A percentile compares a stretch with the other conserved stretches of the same genome.
phyloP scores from a whole-genome alignment of 1,284 basidiomycete species.

The Austroboletus niveus region DNA sequence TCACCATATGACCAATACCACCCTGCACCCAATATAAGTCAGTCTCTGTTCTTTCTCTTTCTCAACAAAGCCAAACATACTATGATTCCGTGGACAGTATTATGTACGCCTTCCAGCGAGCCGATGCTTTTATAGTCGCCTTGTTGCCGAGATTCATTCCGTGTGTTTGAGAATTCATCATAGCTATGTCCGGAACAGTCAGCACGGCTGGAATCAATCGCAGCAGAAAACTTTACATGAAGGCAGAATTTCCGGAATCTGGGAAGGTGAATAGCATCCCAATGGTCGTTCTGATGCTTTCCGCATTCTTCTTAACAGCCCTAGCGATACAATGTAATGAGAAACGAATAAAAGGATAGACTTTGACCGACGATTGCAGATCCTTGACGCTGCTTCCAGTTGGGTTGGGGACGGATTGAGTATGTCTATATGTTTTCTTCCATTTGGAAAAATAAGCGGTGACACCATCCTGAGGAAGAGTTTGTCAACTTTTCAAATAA shows the following conservation, averaged over 20 bases:
- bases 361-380: slow-evolving; percentile 15
- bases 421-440: slow-evolving; percentile 16
- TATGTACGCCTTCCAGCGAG: slow-evolving; percentile 19
- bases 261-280: slow-evolving; percentile 20
- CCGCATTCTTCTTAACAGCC: slow-evolving; percentile 10
- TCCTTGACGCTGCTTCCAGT: slow-evolving; percentile 8
- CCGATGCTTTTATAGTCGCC: slow-evolving; percentile 7
- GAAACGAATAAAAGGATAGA: neutral
- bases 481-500: neutral
- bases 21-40: slow-evolving; percentile 9
- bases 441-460: slow-evolving; percentile 19
- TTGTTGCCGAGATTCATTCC: slow-evolving; percentile 16
- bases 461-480: slow-evolving; percentile 2
- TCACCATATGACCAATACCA: slow-evolving; percentile 24
- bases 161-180: slow-evolving; percentile 24
- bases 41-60: neutral
- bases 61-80: slow-evolving; percentile 7
- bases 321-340: slow-evolving; percentile 8
- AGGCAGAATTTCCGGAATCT: slow-evolving; percentile 6
- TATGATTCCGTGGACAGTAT: slow-evolving; percentile 13
- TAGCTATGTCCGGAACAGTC: slow-evolving; percentile 11
- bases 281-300: slow-evolving; percentile 7
- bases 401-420: slow-evolving; percentile 2
- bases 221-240: slow-evolving; percentile 4
- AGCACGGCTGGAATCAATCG: neutral